Evolutionary conservation across 495 filamentous ascomycete genomes (phyloP).

Genomic region (Tuber borchii): DNA sequence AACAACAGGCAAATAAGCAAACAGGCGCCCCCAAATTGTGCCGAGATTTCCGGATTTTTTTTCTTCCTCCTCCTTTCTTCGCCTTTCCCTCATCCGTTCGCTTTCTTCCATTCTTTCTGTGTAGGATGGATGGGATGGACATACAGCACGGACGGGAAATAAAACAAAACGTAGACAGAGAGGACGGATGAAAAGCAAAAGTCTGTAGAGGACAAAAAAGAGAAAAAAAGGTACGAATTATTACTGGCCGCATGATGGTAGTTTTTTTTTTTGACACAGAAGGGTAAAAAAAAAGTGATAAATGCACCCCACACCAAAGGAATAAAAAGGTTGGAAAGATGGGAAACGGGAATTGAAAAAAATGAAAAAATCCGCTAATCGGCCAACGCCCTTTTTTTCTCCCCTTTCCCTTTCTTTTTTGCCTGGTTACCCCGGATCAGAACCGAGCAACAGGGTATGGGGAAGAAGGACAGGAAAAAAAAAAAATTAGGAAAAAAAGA

Average conservation of each 20-base stretch:
- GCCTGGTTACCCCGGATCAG: conserved; percentile 39
- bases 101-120: not conserved
- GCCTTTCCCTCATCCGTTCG: not conserved
- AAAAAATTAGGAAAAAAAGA: conserved; percentile 14
- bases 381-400: conserved; percentile 40
- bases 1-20: not conserved
- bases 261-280: conserved; percentile 11
- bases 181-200: conserved; percentile 4
- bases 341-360: conserved; percentile 9
- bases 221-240: not conserved
- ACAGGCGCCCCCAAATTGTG: conserved; percentile 1
- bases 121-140: conserved; percentile 1
- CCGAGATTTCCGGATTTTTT: conserved; percentile 1
- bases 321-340: conserved; percentile 7
- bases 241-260: not conserved
- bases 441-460: conserved; percentile 29
- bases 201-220: not conserved
- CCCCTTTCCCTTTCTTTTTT: conserved; percentile 22
- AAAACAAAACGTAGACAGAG: not conserved
- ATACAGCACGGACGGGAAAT: not conserved
- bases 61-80: not conserved
- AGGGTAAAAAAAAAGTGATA: conserved; percentile 12
- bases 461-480: conserved; percentile 33
- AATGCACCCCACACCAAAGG: conserved; percentile 5
- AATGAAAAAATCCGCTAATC: conserved; percentile 38